Evolutionary conservation across 768 basidiomycete genomes (phyloP), one percentile per base, ranked within the genome.

Genomic region (Tulasnella sp.): DNA sequence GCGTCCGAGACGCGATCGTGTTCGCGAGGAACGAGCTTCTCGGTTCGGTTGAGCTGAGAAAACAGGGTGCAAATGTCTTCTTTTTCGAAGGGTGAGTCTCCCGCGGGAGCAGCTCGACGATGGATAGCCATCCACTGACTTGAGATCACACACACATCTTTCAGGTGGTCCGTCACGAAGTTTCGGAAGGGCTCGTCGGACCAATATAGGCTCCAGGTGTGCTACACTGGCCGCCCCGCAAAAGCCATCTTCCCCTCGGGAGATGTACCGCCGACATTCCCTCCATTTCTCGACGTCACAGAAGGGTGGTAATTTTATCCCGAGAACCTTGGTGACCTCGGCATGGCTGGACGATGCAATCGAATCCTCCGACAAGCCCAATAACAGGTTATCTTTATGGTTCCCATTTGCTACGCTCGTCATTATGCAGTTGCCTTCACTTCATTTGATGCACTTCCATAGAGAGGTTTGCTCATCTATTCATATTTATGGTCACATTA

Each of bases 61-160:
- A 74, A 27, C 19, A 24, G 40, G 80, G 80, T 16, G 58, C 62
- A 0, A 81, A 81, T 24, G 62, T 81, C 1, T 40, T 81, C 52
- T 71, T 80, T 38, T 71, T 80, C 21, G 80, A 81, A 58, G 80
- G 80, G 80, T 81, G 79, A 42, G 79, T 80, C 4, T 80, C 1
- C 10, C 38, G 44, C 14, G 36, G 38, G 44, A 14, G 71, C 73
- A 34, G 34, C 42, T 75, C 24, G 36, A 6, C 27, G 52, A 38
- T 18, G 42, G 14, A 34, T 34, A 71, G 16, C 75, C 18, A 44
- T n/a, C 10, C 44, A 31, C 75, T 52, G 12, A 34, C 16, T 14
- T 72, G 10, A 12, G 27, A 44, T 27, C 27, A 14, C 18, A 24
- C 42, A 19, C 31, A 24, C 40, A 18, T 75, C 3, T 16, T 68